Evolutionary conservation across 2,329 filamentous ascomycete species (phyloP), one percentile per base, ranked within the genome.

Genomic region (Aspergillus japonicus): DNA sequence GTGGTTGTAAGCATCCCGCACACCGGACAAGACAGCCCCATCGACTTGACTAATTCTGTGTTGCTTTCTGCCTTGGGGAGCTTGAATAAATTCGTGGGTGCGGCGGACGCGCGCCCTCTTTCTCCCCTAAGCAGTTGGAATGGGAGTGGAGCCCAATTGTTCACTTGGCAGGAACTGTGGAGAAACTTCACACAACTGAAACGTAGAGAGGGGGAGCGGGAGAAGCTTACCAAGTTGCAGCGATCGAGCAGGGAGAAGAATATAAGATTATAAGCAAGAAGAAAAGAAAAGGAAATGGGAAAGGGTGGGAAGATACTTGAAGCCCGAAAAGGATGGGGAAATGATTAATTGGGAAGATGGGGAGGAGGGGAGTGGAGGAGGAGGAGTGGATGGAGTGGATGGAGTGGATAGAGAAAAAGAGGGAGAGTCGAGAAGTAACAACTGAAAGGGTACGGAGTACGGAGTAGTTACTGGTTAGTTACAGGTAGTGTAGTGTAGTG

Each of bases 141-240:
- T 61, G 59, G 61, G 56, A 62, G 70, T 73, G 71, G 71, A 72
- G 71, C 68, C 66, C 57, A 62, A 55, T 62, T 67, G 58, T 63
- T 66, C 60, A 59, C 60, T 56, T 68, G 68, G 67, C 68, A 63
- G 65, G 61, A 71, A 70, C 64, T 66, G 70, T 70, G 69, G 71
- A 69, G 67, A 68, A 70, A 35, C 47, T 16, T 44, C 47, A 51
- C 50, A 58, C 53, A 55, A 47, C 47, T 55, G 52, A 54, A 47
- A 60, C 24, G 33, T 58, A 64, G 50, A 50, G 60, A 60, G 55
- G 61, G 53, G 63, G 63, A 58, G 62, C 56, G 56, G 57, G 47
- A 54, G 50, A 51, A 59, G 50, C 62, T 60, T 60, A 64, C 59
- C 62, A 35, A 48, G 31, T 31, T 55, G 54, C 29, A 44, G n/a